These are phyloP conservation scores for Waltergamsia citrina DNA, from an alignment of 2,329 filamentous ascomycete species.

Conservation along the genomic window DNA sequence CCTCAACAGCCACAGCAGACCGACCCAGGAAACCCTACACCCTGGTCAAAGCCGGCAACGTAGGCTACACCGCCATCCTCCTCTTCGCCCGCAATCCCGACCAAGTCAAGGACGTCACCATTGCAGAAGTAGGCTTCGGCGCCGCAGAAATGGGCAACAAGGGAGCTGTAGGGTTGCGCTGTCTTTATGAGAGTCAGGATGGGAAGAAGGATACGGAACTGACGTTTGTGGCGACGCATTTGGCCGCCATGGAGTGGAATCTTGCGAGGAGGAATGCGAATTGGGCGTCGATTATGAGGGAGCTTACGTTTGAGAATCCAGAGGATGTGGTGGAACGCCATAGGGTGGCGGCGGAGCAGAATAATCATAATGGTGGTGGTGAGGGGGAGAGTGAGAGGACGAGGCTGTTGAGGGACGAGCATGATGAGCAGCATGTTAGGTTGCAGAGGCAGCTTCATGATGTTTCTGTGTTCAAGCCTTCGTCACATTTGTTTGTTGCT, in stretches of 20 bases:
- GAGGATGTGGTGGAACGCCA: conserved; percentile 23
- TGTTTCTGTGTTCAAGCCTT: conserved; percentile 64
- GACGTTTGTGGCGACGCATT: conserved; percentile 80
- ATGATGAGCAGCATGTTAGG: conserved; percentile 20
- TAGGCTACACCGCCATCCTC: conserved; percentile 85
- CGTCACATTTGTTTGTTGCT: conserved; percentile 71
- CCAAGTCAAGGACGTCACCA: conserved; percentile 56
- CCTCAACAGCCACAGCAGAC: conserved; percentile 6
- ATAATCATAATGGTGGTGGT: conserved; percentile 11
- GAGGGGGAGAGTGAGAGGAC: conserved; percentile 15
- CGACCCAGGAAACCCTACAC: conserved; percentile 45
- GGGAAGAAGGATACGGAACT: conserved; percentile 42
- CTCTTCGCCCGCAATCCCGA: conserved; percentile 63
- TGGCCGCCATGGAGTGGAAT: conserved; percentile 80
- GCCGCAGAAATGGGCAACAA: conserved; percentile 90
- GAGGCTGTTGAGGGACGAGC: conserved; percentile 22
- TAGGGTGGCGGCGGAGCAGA: conserved; percentile 7
- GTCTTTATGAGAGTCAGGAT: conserved; percentile 50
- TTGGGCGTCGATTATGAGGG: conserved; percentile 76
- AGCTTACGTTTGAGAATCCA: conserved; percentile 63
- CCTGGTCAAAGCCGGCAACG: conserved; percentile 60
- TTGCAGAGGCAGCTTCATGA: conserved; percentile 40
- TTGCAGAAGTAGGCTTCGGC: conserved; percentile 78
- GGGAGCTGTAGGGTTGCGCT: conserved; percentile 72
- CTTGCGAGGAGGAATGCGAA: conserved; percentile 71